Evolutionary conservation across 257 asterid species (phyloP).

Genomic region (Solanum megistacrolobum): DNA sequence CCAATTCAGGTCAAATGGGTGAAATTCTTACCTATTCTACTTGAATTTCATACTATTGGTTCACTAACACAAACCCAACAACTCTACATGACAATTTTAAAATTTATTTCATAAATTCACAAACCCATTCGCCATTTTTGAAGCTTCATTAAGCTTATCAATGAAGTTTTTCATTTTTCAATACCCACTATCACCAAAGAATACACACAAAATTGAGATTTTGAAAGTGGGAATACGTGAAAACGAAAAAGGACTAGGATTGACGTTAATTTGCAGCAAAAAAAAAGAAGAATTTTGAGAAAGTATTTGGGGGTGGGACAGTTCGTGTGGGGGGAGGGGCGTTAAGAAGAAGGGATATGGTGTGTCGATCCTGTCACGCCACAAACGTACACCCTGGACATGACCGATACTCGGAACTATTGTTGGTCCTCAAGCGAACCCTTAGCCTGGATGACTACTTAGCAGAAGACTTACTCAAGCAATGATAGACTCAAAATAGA

Average conservation of each 20-base stretch:
- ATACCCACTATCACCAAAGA: no score
- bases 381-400: no score
- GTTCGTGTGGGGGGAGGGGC: background rate
- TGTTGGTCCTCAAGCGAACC: no score
- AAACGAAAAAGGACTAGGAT: background rate
- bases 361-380: background rate
- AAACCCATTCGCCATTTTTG: no score
- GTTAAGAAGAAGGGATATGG: background rate
- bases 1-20: background rate
- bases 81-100: background rate
- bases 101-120: no score
- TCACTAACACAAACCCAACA: no score
- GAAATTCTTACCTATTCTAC: background rate
- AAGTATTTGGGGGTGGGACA: background rate
- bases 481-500: no score
- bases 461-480: no score
- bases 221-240: background rate
- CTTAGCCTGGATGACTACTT: no score
- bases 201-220: background rate
- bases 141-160: background rate
- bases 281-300: background rate
- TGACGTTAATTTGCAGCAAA: background rate
- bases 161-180: background rate
- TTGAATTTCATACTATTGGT: background rate
- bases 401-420: no score